Conservation (phyloP, 495 filamentous ascomycete genomes). For the Penicillium antarcticum region DNA sequence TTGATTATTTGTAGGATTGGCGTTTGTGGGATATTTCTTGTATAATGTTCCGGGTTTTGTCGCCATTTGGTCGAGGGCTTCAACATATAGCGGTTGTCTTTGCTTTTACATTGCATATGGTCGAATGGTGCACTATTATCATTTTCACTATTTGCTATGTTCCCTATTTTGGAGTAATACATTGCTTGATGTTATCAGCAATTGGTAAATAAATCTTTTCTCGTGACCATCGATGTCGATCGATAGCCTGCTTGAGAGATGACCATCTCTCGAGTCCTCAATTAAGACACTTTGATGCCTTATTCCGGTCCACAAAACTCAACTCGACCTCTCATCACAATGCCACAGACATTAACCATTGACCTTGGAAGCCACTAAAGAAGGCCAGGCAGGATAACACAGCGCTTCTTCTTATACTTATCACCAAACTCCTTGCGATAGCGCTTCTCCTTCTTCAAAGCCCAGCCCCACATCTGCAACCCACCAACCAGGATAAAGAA, state of each 20-base stretch:
- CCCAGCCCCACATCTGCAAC: constrained; percentile 81
- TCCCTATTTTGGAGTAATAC: constrained; percentile 12
- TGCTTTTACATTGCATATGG: constrained; percentile 9
- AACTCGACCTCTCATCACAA: neutral
- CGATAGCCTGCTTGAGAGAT: neutral
- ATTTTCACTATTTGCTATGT: constrained; percentile 16
- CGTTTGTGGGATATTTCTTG: neutral
- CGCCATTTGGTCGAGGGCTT: neutral
- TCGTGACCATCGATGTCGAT: neutral
- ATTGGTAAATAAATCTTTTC: neutral
- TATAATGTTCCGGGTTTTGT: constrained; percentile 3
- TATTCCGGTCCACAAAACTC: neutral
- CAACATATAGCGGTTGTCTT: constrained; percentile 16
- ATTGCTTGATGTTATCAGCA: constrained; percentile 6
- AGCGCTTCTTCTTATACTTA: constrained; percentile 86
- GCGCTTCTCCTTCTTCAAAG: constrained; percentile 83
- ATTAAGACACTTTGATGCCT: neutral
- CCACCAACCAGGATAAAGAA: constrained; percentile 68
- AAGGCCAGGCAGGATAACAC: constrained; percentile 70
- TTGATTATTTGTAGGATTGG: neutral
- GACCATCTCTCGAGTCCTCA: neutral
- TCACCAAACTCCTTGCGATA: constrained; percentile 87
- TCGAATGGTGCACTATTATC: constrained; percentile 14
- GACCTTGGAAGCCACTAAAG: constrained; percentile 29
- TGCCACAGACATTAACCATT: neutral